phyloP scores from a whole-genome alignment of 1,284 basidiomycete genomes.

The Trametes hirsuta region DNA sequence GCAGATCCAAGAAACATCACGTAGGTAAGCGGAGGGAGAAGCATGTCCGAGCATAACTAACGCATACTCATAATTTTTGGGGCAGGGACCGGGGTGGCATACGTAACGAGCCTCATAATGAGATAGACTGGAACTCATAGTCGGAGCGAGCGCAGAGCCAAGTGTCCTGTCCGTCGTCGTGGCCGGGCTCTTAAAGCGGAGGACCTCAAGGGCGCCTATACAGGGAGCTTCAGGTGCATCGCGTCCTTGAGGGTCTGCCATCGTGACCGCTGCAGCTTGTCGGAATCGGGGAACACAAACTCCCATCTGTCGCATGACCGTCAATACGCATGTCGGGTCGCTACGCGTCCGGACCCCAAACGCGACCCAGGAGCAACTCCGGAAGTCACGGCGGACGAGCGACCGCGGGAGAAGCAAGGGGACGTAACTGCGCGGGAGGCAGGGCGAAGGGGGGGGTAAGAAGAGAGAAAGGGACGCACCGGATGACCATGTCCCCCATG shows the following conservation, averaged over 20 bases:
- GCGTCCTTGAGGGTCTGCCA: slow-evolving; percentile 37
- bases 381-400: neutral
- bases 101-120: neutral
- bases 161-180: neutral
- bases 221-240: slow-evolving; percentile 31
- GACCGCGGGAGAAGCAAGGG: neutral
- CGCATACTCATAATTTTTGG: slow-evolving; percentile 1
- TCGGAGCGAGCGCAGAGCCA: too few relatives aligned
- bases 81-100: neutral
- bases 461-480: slow-evolving; percentile 45
- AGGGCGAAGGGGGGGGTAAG: neutral
- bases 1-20: neutral
- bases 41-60: slow-evolving; percentile 6
- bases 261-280: slow-evolving; percentile 29
- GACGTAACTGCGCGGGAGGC: neutral
- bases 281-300: slow-evolving; percentile 35
- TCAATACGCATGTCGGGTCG: slow-evolving; percentile 5
- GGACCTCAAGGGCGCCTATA: slow-evolving; percentile 7
- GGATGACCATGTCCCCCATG: slow-evolving; percentile 79
- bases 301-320: slow-evolving; percentile 32
- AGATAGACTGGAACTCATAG: too few relatives aligned
- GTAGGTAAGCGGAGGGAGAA: neutral
- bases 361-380: neutral
- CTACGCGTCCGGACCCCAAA: neutral
- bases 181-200: neutral